Base-by-base conservation (phyloP, 2,329 filamentous ascomycete species). In the Nigrograna mackinnonii region DNA sequence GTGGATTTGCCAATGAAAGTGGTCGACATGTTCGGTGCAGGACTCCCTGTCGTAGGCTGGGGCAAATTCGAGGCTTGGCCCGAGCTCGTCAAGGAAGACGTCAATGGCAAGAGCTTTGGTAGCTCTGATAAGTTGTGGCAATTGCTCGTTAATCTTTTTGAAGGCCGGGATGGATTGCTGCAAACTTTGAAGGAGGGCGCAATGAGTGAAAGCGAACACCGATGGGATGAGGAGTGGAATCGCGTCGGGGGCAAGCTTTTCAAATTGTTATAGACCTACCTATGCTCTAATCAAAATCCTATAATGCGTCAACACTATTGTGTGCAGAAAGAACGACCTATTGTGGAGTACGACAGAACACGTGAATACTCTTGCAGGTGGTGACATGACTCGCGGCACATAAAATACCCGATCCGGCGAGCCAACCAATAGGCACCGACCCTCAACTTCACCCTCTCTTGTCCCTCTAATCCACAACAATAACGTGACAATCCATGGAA, bases 1-100 rank as follows among this genome's bases (percentile, higher is more conserved):
- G 91, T 99, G 0, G 94, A 99, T 68, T 75, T 99, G 16, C 94
- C 94, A 0, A 99, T 99, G 94, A 99, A 99, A 71, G 91, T 99
- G 1, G 91, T 99, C 12, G 94, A 99, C 66, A 96, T 99, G 91
- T 97, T 99, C 66, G 94, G 94, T 2, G 87, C 91, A 0, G 94
- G 92, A 0, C 74, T 99, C 20, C 94, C 94, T 0, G 94, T 99
- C 0, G 85, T 86, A 0, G 92, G 91, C 4, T 97, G 94, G 78
- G 82, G 82, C 19, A 79, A 80, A 2, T 99, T 95, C 61, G 85
- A 91, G 62, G 92, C 91, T 49, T 96, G 95, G 78, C 76, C 82
- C 2, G 94, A 99, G 71, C 74, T 99, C n/a, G 88, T 99, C 19
- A 86, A 80, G 39, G 91, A 97, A 58, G 87, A 88, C 0, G 76